Evolutionary conservation across 2,329 filamentous ascomycete genomes (phyloP).

Genomic region (Cercospora brassicicola): DNA sequence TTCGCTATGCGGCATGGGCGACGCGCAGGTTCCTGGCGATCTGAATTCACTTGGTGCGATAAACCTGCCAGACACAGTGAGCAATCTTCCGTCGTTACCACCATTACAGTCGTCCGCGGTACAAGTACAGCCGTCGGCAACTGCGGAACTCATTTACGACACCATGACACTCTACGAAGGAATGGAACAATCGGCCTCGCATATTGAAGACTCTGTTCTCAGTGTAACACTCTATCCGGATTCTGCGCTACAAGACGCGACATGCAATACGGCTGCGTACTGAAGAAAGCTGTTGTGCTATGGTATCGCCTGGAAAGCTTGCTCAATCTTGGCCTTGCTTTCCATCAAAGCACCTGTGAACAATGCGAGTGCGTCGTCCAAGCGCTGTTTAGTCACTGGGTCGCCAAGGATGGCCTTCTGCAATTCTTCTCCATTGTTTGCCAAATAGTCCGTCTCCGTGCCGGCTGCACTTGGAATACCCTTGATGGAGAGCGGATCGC

Average conservation of each 20-base stretch:
- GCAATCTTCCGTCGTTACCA: background rate
- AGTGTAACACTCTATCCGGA: background rate
- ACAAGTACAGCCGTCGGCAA: background rate
- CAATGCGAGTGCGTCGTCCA: conserved; percentile 24
- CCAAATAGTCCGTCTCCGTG: conserved; percentile 25
- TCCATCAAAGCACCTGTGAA: conserved; percentile 25
- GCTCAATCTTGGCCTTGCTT: conserved; percentile 27
- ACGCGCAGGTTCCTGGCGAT: background rate
- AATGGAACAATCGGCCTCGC: background rate
- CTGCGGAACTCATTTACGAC: background rate
- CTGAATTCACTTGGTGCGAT: background rate
- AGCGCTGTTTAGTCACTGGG: conserved; percentile 23
- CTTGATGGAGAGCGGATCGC: conserved; percentile 19
- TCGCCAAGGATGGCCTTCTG: conserved; percentile 24
- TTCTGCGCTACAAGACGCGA: background rate
- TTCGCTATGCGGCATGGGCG: background rate
- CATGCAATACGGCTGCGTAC: background rate
- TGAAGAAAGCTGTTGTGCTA: background rate
- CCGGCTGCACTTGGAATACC: conserved; percentile 15
- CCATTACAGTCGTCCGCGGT: background rate
- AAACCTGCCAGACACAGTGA: background rate
- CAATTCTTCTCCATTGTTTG: conserved; percentile 23
- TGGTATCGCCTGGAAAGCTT: conserved; percentile 17
- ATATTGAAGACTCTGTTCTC: background rate
- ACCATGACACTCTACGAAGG: background rate